Base-by-base conservation (phyloP, 768 basidiomycete species). In the Rhizopogon vulgaris region DNA sequence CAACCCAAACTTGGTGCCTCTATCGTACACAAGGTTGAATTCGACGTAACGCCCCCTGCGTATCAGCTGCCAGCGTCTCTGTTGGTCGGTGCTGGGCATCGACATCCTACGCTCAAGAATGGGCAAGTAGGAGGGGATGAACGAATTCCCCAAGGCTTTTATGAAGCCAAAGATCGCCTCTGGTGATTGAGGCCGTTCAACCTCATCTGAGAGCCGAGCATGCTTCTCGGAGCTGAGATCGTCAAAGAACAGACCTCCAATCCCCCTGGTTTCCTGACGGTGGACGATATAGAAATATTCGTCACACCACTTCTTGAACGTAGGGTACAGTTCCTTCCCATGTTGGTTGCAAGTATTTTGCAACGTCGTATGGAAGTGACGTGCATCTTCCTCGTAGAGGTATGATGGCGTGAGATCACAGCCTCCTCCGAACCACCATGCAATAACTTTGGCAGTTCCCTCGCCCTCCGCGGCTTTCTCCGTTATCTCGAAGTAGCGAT, bases 371-470 rank as follows among this genome's bases (percentile, higher is more conserved):
- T 99, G 96, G 72, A 98, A 99, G 65, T 94, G 91, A 18, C 67
- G 63, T 10, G 83, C 91, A 65, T 98, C 96, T 52, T 88, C 87
- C 52, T 84, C 83, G 71, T 84, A 91, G 15, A 98, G 80, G 68
- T 97, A 97, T 3, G 87, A 85, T 1, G 95, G 95, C 0, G 96
- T 99, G 30, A 98, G 78, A 66, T 99, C 95, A 6, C 83, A 85
- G 6, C 95, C 95, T 32, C 96, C 96, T 17, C 96, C 95, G 63
- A 98, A 99, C 96, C 95, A 99, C 94, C 94, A 97, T 25, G 93
- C 85, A 38, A 94, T 70, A 17, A 90, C 70, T 57, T 79, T 77
- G 7, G 78, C 76, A 24, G 71, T 63, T 49, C 65, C 64, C 3
- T 70, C 70, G 36, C 69, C 68, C 22, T 62, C 64, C 3, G 57